A percentile compares a stretch with the other conserved stretches of the same genome.
Conservation (phyloP, 2,329 filamentous ascomycete species). For the Aspergillus amoenus region DNA sequence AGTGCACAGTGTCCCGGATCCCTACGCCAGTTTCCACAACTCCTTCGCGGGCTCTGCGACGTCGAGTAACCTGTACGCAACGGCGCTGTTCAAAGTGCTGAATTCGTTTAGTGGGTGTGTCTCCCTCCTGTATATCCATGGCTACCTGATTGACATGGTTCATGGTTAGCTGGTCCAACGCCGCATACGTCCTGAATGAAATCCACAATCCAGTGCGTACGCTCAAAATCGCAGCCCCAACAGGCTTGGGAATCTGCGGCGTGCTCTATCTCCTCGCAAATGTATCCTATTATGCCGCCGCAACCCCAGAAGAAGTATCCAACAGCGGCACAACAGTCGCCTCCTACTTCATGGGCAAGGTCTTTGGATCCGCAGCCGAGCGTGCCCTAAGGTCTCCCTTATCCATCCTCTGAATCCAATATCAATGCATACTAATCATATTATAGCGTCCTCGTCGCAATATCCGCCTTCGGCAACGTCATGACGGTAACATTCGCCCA, state of each 20-base stretch:
- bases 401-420: too few relatives aligned
- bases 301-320: neutral
- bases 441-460: slow-evolving; percentile 16
- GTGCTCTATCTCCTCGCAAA: slow-evolving; percentile 56
- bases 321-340: slow-evolving; percentile 3
- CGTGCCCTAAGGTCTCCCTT: neutral
- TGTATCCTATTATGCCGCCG: slow-evolving; percentile 44
- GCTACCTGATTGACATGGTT: neutral
- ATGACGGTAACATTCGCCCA: slow-evolving; percentile 16
- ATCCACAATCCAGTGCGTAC: slow-evolving; percentile 56
- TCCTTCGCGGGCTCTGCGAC: slow-evolving; percentile 1
- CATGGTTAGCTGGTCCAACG: neutral
- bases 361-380: neutral
- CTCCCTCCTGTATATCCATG: neutral
- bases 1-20: slow-evolving; percentile 35
- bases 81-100: slow-evolving; percentile 1
- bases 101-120: neutral
- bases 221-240: slow-evolving; percentile 52
- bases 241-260: slow-evolving; percentile 51
- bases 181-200: slow-evolving; percentile 48
- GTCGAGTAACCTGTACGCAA: slow-evolving; percentile 1
- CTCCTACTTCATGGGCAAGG: slow-evolving; percentile 4
- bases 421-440: too few relatives aligned
- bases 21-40: slow-evolving; percentile 38
- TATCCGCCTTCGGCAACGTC: slow-evolving; percentile 25